Conservation (phyloP, 208 protist species). For the Strigomonas galati region DNA sequence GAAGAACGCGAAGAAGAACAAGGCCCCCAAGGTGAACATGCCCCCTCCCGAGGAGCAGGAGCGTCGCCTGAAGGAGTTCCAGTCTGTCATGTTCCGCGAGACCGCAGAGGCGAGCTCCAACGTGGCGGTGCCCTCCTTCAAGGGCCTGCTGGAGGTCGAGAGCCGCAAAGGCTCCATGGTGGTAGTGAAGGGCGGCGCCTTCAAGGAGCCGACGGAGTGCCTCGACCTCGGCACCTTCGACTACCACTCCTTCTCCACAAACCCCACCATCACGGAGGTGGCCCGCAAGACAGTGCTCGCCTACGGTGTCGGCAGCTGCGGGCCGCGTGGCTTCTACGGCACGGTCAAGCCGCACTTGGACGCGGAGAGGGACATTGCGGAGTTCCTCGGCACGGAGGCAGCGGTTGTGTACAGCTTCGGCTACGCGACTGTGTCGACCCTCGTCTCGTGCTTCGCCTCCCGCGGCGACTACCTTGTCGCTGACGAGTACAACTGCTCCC, state of each 20-base stretch:
- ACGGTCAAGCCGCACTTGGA: conserved; percentile 96
- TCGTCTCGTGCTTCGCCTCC: conserved; percentile 93
- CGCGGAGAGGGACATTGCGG: conserved; percentile 86
- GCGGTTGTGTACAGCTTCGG: conserved; percentile 95
- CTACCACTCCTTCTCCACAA: conserved; percentile 91
- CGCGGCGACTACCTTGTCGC: conserved; percentile 92
- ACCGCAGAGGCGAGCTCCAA: conserved; percentile 37
- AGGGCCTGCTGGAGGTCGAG: conserved; percentile 43
- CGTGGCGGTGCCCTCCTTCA: conserved; percentile 35
- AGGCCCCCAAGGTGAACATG: conserved; percentile 25
- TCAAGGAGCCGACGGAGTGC: conserved; percentile 39
- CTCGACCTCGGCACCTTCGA: conserved; percentile 93
- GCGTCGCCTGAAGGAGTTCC: conserved; percentile 61
- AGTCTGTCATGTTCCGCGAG: conserved; percentile 53
- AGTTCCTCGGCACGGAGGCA: conserved; percentile 87
- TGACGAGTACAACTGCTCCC: conserved; percentile 83
- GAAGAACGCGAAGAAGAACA: conserved; percentile 13
- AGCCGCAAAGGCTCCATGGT: conserved; percentile 54
- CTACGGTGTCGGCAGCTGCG: conserved; percentile 97
- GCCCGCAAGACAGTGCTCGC: conserved; percentile 84
- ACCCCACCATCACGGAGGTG: conserved; percentile 74
- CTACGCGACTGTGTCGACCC: conserved; percentile 94
- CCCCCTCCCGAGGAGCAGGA: conserved; percentile 81
- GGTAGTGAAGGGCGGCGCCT: conserved; percentile 33
- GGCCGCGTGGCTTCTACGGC: conserved; percentile 97